Base-by-base conservation (phyloP, 495 filamentous ascomycete genomes). In the Glarea lozoyensis region DNA sequence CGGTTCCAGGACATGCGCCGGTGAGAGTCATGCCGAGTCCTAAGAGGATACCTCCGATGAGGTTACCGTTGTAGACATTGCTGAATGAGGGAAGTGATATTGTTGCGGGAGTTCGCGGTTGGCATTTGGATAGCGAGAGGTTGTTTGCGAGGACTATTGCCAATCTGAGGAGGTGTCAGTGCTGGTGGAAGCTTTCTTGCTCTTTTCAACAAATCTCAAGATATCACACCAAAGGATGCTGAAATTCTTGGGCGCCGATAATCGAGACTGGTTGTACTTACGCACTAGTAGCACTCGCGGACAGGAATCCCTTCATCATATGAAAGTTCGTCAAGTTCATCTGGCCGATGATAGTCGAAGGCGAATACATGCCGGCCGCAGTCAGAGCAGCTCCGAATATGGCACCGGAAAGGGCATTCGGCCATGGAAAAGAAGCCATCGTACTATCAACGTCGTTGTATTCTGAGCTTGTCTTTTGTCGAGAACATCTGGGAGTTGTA, bases 291-390 rank as follows among this genome's bases (percentile, higher is more conserved):
- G 66, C 72, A 4, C 72, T 64, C 4, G 74, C 76, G 22, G 67
- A 60, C 2, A 78, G 55, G 45, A 80, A 80, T 1, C 68, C 65
- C 49, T 75, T 64, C 21, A 76, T 53, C 76, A 80, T 78, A 42
- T 72, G 69, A 54, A 70, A 77, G 59, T 73, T 67, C 25, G 60
- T 48, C 6, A 78, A 61, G 18, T 54, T 56, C 60, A 80, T 66
- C 53, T 80, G 75, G 1, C 53, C 54, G 37, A 73, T 43, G 47
- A 80, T 77, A 46, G 70, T 60, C 11, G 61, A 49, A 5, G 76
- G 74, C 38, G 63, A 59, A 49, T 68, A 70, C 37, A 80, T 68
- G 15, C 69, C 70, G 9, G 73, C 59, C 15, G 66, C 62, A 17
- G 72, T 63, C 13, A 78, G 56, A 41, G 73, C 73, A 7, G 67